A percentile compares a stretch with the other conserved stretches of the same genome.
Evolutionary conservation across 108 stramenopile genomes (phyloP).

Genomic region (Skeletonema potamos): DNA sequence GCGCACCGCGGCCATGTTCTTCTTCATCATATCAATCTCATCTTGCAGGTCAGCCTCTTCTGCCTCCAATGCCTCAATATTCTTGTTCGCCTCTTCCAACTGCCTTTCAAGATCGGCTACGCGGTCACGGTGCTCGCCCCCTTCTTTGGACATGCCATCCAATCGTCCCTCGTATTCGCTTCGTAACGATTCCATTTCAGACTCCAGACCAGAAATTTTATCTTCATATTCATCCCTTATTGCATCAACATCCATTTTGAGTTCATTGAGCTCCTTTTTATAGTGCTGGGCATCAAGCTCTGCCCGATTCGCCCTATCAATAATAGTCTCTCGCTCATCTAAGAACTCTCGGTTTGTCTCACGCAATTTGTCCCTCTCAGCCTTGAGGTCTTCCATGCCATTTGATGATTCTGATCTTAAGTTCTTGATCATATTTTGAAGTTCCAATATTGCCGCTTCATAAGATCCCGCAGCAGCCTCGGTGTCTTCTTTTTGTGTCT

Average conservation of each 20-base stretch:
- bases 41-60: slow-evolving; percentile 41
- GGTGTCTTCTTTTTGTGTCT: slow-evolving; percentile 25
- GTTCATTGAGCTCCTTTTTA: slow-evolving; percentile 26
- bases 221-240: slow-evolving; percentile 41
- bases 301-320: slow-evolving; percentile 26
- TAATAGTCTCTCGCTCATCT: slow-evolving; percentile 17
- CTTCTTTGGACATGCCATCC: slow-evolving; percentile 17
- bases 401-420: slow-evolving; percentile 12
- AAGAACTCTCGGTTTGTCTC: slow-evolving; percentile 11
- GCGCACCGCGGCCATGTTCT: slow-evolving; percentile 42
- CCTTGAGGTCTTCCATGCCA: slow-evolving; percentile 17
- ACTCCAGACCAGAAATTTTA: slow-evolving; percentile 24
- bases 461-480: slow-evolving; percentile 39
- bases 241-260: slow-evolving; percentile 30
- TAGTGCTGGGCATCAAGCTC: slow-evolving; percentile 19
- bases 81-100: slow-evolving; percentile 26
- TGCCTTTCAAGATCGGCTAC: slow-evolving; percentile 16
- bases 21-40: slow-evolving; percentile 44
- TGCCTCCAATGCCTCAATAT: slow-evolving; percentile 31
- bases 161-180: slow-evolving; percentile 30
- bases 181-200: slow-evolving; percentile 15
- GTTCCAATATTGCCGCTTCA: slow-evolving; percentile 39
- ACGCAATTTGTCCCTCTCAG: slow-evolving; percentile 22
- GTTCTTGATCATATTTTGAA: slow-evolving; percentile 23
- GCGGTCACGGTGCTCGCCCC: slow-evolving; percentile 21